A percentile compares a stretch with the other conserved stretches of the same genome.
These are phyloP conservation scores for Clitoria ternatea DNA, from an alignment of 306 rosid genomes.

Conservation along the genomic window DNA sequence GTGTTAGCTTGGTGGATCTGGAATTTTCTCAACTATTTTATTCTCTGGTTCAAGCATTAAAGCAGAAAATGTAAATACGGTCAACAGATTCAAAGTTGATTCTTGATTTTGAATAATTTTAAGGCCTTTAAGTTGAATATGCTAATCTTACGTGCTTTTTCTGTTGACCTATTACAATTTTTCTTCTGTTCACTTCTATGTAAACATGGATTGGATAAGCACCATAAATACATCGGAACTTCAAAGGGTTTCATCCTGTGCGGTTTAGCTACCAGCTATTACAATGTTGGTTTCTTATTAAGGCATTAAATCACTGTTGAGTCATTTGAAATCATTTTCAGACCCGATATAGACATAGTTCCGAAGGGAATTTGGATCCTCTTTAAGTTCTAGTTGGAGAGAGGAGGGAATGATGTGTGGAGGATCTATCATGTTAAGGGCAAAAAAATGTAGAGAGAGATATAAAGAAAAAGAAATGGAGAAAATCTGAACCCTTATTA, in stretches of 20 bases:
- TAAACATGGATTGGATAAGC: neutral
- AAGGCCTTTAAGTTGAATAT: neutral
- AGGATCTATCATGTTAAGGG: too few species aligned
- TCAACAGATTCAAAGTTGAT: neutral
- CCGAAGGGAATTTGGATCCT: too few species aligned
- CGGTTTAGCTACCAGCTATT: neutral
- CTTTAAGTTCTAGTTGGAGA: too few species aligned
- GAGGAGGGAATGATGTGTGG: too few species aligned
- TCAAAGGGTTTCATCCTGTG: neutral
- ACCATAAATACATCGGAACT: neutral
- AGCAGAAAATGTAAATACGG: neutral
- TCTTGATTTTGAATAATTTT: slow-evolving; percentile 8
- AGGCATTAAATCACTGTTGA: too few species aligned
- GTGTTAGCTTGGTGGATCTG: neutral
- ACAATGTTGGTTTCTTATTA: too few species aligned
- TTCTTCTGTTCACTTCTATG: neutral
- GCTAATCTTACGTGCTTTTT: neutral
- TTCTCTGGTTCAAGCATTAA: neutral
- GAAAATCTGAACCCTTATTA: neutral
- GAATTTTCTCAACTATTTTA: neutral
- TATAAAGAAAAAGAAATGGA: too few species aligned
- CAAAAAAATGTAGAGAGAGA: too few species aligned
- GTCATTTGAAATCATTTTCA: too few species aligned
- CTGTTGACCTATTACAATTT: neutral
- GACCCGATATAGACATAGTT: too few species aligned